Percentiles rank a stretch among this genome's conserved stretches.
Conservation (phyloP, 345 rosid species). For the Euphorbia lathyris region DNA sequence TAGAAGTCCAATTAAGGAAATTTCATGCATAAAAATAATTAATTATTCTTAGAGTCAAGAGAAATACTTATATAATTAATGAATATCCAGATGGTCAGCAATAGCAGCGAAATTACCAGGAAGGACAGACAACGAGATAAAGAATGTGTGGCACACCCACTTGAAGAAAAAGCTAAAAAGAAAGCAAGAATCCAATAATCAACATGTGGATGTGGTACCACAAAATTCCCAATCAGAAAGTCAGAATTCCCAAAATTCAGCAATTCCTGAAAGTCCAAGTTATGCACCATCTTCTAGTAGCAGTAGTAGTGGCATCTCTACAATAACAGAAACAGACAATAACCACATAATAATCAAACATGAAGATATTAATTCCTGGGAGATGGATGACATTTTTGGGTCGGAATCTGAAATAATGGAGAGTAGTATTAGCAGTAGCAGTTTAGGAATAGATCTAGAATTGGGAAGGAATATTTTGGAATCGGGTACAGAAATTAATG, state of each 20-base stretch:
- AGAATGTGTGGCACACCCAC: constrained; percentile 84
- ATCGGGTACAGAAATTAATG: constrained; percentile 23
- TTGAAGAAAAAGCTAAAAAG: constrained; percentile 60
- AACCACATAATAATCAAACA: constrained; percentile 14
- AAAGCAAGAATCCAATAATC: constrained; percentile 27
- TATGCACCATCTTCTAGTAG: constrained; percentile 34
- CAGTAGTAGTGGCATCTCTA: constrained; percentile 47
- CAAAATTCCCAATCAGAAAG: constrained; percentile 18
- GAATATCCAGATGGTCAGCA: constrained; percentile 64
- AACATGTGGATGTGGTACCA: constrained; percentile 10
- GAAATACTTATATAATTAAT: not conserved
- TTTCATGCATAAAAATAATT: no score
- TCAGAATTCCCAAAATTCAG: constrained; percentile 14
- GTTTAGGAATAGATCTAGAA: constrained; percentile 29
- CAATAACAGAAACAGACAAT: constrained; percentile 22
- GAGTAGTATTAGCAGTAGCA: constrained; percentile 15
- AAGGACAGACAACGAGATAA: constrained; percentile 81
- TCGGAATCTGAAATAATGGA: constrained; percentile 30
- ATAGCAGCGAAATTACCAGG: constrained; percentile 79
- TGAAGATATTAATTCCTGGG: constrained; percentile 28
- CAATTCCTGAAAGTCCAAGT: not conserved
- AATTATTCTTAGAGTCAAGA: no score
- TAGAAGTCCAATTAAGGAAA: no score
- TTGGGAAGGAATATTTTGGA: constrained; percentile 20
- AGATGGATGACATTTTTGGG: constrained; percentile 69